These are phyloP conservation scores for Begonia fuchsioides DNA, from an alignment of 306 rosid genomes.

Conservation along the genomic window DNA sequence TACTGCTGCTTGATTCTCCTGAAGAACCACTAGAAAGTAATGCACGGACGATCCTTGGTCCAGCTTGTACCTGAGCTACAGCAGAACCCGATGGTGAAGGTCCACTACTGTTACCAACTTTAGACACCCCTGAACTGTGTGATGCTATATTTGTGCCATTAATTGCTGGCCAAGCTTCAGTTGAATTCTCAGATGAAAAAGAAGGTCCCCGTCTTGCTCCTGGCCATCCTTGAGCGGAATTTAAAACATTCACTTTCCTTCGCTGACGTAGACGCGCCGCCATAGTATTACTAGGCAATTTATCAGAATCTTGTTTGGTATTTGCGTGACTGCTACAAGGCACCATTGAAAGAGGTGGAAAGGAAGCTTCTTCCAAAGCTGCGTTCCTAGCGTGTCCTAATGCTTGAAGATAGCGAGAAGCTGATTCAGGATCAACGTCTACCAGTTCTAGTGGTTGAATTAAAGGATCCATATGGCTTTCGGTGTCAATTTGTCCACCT, in stretches of 20 bases:
- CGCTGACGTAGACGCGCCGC: conserved; percentile 71
- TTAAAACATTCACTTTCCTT: conserved; percentile 34
- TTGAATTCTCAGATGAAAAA: conserved; percentile 13
- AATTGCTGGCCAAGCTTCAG: conserved; percentile 2
- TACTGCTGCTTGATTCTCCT: conserved; percentile 29
- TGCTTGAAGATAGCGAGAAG: conserved; percentile 83
- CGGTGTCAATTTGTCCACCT: conserved; percentile 29
- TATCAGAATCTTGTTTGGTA: conserved; percentile 39
- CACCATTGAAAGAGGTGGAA: conserved; percentile 65
- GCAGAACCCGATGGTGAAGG: conserved; percentile 25
- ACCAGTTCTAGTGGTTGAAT: conserved; percentile 50
- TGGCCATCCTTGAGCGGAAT: conserved; percentile 67
- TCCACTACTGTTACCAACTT: conserved; percentile 10
- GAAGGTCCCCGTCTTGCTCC: conserved; percentile 38
- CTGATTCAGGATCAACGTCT: conserved; percentile 35
- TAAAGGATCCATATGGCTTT: conserved; percentile 37
- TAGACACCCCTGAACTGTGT: conserved; percentile 15
- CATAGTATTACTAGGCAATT: conserved; percentile 49
- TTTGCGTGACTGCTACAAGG: conserved; percentile 39
- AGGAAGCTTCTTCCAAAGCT: conserved; percentile 50
- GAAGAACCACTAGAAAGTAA: conserved; percentile 23
- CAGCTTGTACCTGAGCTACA: conserved; percentile 16
- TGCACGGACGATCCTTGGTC: conserved; percentile 24
- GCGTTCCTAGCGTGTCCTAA: conserved; percentile 45
- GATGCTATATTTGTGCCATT: neutral